Base-by-base conservation (phyloP, 192 early-diverging fungal genomes). In the Chytriomyces hyalinus region DNA sequence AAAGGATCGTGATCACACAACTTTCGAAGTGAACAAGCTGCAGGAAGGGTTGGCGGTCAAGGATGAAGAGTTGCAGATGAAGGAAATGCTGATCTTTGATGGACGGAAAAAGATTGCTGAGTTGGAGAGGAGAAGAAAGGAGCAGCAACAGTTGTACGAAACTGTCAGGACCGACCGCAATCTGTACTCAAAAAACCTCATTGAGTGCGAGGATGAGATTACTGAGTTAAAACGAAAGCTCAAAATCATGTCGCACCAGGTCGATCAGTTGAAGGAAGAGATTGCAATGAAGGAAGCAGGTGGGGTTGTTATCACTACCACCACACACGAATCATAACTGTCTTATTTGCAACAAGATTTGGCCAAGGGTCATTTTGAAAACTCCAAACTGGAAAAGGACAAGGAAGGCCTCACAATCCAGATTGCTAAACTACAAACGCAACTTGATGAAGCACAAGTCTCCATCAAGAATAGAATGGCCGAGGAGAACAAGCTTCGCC, bases 221-320 rank as follows among this genome's bases (percentile, higher is more conserved):
- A 83, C 76, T 6, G 89, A 90, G 61, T 84, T 87, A 82, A 86
- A 87, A 78, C 79, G 87, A n/a, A 90, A 90, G 72, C 64, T 87
- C 45, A 90, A 90, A 78, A 90, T 90, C 59, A 86, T 90, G 87
- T 76, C 65, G 17, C 89, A 90, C 67, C 89, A 90, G 69, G 81
- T 90, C 15, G 87, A 89, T 62, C 89, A 90, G 79, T 71, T 89
- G 5, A 90, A 90, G 72, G 89, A 90, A 69, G 89, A 90, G 74
- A 86, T 90, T 76, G 73, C 84, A 7, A 79, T 67, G 67, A 87
- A 87, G 57, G 89, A 90, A 63, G 65, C 78, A 49, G 86, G 88
- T 89, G 72, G 4, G 78, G n/a, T 2, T 36, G 36, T 36, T 4
- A 36, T 36, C 22, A 28, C 53, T 36, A 36, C 36, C 36, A 36